Conservation (phyloP, 1,139 yeast genomes). For the Scheffersomyces illinoinensis region DNA sequence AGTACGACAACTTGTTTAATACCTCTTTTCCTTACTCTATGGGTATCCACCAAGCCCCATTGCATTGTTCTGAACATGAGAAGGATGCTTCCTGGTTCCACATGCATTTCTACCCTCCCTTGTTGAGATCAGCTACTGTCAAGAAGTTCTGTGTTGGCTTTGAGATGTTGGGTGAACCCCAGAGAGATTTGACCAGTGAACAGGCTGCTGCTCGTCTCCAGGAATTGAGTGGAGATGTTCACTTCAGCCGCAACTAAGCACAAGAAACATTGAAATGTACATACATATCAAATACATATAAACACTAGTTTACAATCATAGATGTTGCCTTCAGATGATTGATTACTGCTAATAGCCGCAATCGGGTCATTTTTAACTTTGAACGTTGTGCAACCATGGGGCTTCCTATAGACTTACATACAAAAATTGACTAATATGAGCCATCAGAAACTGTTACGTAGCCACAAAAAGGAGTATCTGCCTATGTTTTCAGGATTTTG, state of each 20-base stretch:
- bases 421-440: background rate
- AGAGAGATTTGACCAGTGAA: conserved; percentile 76
- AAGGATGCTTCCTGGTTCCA: conserved; percentile 61
- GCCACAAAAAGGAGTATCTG: background rate
- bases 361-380: too few species aligned
- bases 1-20: conserved; percentile 70
- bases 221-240: conserved; percentile 42
- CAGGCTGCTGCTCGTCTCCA: conserved; percentile 64
- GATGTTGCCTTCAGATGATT: background rate
- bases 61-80: conserved; percentile 40
- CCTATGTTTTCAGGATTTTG: background rate
- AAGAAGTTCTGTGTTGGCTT: conserved; percentile 77
- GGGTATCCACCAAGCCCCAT: conserved; percentile 78
- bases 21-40: conserved; percentile 77
- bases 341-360: background rate
- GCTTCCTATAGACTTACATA: background rate
- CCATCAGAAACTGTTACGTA: background rate
- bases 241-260: conserved; percentile 23
- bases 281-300: too few species aligned
- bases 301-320: too few species aligned
- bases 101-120: conserved; percentile 79
- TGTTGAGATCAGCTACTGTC: conserved; percentile 72
- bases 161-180: conserved; percentile 79
- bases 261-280: background rate
- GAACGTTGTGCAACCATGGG: background rate